Percentiles rank a stretch among this genome's conserved stretches.
These are phyloP conservation scores for Clarireedia hainanense DNA, from an alignment of 2,329 filamentous ascomycete species.

Conservation along the genomic window DNA sequence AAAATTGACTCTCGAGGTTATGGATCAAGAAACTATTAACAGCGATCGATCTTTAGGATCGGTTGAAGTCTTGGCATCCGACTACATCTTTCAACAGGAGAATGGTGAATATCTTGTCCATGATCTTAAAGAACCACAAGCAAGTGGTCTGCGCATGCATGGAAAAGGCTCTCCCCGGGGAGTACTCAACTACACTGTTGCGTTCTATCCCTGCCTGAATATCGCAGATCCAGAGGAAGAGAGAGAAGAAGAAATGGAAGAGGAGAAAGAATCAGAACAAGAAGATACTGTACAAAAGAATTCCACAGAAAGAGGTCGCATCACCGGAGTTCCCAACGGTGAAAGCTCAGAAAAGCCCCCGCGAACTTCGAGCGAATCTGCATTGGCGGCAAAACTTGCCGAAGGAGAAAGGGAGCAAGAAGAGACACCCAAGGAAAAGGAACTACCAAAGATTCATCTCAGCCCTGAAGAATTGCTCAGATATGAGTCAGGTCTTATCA, in stretches of 20 bases:
- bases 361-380: conserved; percentile 27
- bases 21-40: conserved; percentile 90
- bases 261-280: conserved; percentile 27
- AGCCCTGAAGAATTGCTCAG: conserved; percentile 71
- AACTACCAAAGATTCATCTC: conserved; percentile 69
- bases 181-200: conserved; percentile 67
- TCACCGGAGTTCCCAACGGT: conserved; percentile 16
- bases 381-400: conserved; percentile 22
- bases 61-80: conserved; percentile 66
- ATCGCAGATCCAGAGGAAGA: conserved; percentile 86
- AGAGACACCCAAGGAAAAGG: conserved; percentile 37
- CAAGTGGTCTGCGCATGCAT: conserved; percentile 65
- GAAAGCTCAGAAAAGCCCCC: conserved; percentile 34
- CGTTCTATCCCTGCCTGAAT: conserved; percentile 87
- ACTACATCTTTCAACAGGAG: conserved; percentile 73
- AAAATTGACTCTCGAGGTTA: conserved; percentile 81
- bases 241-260: conserved; percentile 71
- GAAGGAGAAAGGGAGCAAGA: conserved; percentile 36
- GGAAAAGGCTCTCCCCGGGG: conserved; percentile 72
- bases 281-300: conserved; percentile 31
- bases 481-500: conserved; percentile 84
- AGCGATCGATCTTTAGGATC: conserved; percentile 84
- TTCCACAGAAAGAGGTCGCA: conserved; percentile 19
- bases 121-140: conserved; percentile 62
- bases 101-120: conserved; percentile 74